These are phyloP conservation scores for Colletotrichum sansevieriae DNA, from an alignment of 2,329 filamentous ascomycete genomes.

Conservation along the genomic window DNA sequence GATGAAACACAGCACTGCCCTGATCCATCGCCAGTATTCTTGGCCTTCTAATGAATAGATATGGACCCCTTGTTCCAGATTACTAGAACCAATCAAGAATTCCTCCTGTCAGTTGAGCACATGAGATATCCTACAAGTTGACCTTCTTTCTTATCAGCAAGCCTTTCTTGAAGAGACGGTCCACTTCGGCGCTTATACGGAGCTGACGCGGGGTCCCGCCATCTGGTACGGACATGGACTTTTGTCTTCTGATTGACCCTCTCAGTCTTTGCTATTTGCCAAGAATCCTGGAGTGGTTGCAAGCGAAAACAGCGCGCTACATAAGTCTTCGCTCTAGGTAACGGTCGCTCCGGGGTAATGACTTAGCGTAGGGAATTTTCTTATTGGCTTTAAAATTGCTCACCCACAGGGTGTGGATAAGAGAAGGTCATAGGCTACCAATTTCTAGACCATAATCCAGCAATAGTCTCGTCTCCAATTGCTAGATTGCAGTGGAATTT, in stretches of 20 bases:
- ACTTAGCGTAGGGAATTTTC: background rate
- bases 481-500: no score
- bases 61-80: conserved; percentile 1
- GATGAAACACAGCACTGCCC: background rate
- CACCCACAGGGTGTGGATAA: background rate
- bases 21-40: background rate
- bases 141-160: no score
- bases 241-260: no score
- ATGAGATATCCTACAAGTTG: no score
- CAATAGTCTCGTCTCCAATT: no score
- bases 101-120: no score
- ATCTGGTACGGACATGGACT: no score
- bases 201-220: no score
- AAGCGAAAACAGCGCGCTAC: background rate
- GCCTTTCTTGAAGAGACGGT: no score
- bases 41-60: background rate
- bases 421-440: no score
- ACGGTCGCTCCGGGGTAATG: background rate
- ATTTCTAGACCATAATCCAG: no score
- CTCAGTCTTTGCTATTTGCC: background rate
- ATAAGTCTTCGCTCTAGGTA: background rate
- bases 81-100: background rate
- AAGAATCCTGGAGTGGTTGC: background rate
- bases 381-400: background rate
- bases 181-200: no score